Base-by-base conservation (phyloP, 2,329 filamentous ascomycete species). In the Aureobasidium sp. region DNA sequence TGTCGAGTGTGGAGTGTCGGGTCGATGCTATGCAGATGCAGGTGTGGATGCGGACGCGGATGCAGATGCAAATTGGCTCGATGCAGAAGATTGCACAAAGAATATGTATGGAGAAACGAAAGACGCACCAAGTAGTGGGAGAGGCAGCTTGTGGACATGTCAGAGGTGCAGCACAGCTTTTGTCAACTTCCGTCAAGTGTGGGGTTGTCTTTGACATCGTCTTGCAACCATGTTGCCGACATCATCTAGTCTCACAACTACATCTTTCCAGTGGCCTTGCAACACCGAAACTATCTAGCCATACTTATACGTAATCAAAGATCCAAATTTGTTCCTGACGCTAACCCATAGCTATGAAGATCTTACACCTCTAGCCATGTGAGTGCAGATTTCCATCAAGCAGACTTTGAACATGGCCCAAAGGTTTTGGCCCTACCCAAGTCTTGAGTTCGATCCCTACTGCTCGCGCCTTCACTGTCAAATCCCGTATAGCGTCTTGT, bases 81-180 rank as follows among this genome's bases (percentile, higher is more conserved):
- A 42, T 55, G 52, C 52, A 55, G 52, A 42, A 55, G 25, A 22
- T 22, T 44, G 53, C 53, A 57, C 53, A 57, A 57, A 25, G 53
- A 57, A 45, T 57, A 57, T 44, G 39, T 44, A 57, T n/a, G 2
- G 41, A 44, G 53, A 57, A 57, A 44, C 20, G 29, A 45, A 45
- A 27, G 53, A 48, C 9, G 31, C 31, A 34, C 31, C 9, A 25
- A 41, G 41, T 15, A 41, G 41, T 15, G 17, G 37, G 42, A 42
- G 52, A 55, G 31, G 37, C 31, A 55, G 52, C 52, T 31, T 20
- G 52, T 39, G 49, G 31, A 39, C 34, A 39, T 36, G 47, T 51
- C 25, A 31, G 27, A 29, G n/a, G 27, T 49, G n/a, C 47, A 34
- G 31, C 31, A 34, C 47, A 49, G 47, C 47, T 51, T 51, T 51